phyloP scores from a whole-genome alignment of 192 early-diverging fungal species.

The Linnemannia exigua region DNA sequence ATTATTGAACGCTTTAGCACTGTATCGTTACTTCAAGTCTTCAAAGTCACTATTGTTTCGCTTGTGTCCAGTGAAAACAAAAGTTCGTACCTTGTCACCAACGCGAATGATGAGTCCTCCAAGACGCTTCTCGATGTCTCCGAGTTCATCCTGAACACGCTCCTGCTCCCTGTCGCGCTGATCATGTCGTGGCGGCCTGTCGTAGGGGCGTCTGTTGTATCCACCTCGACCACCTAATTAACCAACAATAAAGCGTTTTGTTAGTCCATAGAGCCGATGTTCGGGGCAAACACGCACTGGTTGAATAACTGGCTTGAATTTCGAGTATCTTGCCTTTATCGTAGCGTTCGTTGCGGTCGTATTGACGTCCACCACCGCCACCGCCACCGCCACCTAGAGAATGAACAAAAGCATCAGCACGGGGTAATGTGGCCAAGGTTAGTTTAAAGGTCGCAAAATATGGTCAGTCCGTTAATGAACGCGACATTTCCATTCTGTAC shows the following conservation, averaged over 20 bases:
- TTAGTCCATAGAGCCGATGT: not conserved
- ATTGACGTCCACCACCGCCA: slow-evolving; percentile 36
- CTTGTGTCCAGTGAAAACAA: not conserved
- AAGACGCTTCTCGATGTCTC: slow-evolving; percentile 76
- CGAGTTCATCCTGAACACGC: slow-evolving; percentile 62
- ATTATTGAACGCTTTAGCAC: not conserved
- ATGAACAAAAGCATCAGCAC: not conserved
- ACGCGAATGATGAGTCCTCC: slow-evolving; percentile 82
- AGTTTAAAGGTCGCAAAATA: not conserved
- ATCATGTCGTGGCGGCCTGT: slow-evolving; percentile 32
- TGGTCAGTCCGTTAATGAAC: too few relatives aligned
- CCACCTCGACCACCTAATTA: slow-evolving; percentile 29
- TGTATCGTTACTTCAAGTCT: not conserved
- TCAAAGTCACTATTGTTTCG: too few relatives aligned
- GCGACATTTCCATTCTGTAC: not conserved
- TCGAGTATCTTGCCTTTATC: not conserved
- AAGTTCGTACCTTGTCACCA: slow-evolving; percentile 72
- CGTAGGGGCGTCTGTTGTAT: slow-evolving; percentile 37
- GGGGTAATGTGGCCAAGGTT: not conserved
- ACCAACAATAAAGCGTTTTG: not conserved
- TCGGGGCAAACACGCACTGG: too few relatives aligned
- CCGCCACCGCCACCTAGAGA: not conserved
- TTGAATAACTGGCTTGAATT: too few relatives aligned
- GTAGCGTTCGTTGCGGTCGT: slow-evolving; percentile 30
- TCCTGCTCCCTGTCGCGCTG: slow-evolving; percentile 44